Evolutionary conservation across 805 yeast species (phyloP).

Genomic region (Torulaspora maleeae): DNA sequence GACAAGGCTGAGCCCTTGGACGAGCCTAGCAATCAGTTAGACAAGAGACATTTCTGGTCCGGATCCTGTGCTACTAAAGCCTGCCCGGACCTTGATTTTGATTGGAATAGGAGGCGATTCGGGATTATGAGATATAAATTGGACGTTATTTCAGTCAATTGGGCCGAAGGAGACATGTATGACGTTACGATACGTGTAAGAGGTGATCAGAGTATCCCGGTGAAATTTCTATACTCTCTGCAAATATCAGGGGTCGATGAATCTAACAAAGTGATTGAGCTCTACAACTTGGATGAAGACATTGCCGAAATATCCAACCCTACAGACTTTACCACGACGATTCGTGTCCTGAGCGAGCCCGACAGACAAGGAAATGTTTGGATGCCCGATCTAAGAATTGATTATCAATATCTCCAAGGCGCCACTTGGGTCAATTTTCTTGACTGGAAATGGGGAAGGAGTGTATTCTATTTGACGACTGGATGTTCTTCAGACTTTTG

Average conservation of each 20-base stretch:
- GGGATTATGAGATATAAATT: slow-evolving; percentile 15
- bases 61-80: slow-evolving; percentile 9
- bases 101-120: slow-evolving; percentile 7
- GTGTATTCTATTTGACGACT: slow-evolving; percentile 17
- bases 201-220: slow-evolving; percentile 15
- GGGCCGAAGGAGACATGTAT: slow-evolving; percentile 14
- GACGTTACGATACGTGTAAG: slow-evolving; percentile 20
- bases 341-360: slow-evolving; percentile 14
- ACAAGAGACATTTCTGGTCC: slow-evolving; percentile 5
- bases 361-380: slow-evolving; percentile 12
- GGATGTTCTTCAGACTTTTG: slow-evolving; percentile 22
- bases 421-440: slow-evolving; percentile 5
- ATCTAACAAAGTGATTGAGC: slow-evolving; percentile 15
- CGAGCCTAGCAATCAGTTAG: neutral
- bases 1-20: neutral
- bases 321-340: slow-evolving; percentile 22
- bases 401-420: slow-evolving; percentile 18
- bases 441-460: slow-evolving; percentile 19
- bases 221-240: slow-evolving; percentile 16
- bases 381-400: slow-evolving; percentile 24
- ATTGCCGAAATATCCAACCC: slow-evolving; percentile 15
- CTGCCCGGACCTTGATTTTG: slow-evolving; percentile 20
- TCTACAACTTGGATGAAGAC: slow-evolving; percentile 19
- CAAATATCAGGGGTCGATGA: slow-evolving; percentile 18
- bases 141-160: slow-evolving; percentile 12